Percentiles rank a stretch among this genome's conserved stretches.
phyloP scores from a whole-genome alignment of 2,329 filamentous ascomycete genomes.

The Chrysoporthe deuterocubensis region DNA sequence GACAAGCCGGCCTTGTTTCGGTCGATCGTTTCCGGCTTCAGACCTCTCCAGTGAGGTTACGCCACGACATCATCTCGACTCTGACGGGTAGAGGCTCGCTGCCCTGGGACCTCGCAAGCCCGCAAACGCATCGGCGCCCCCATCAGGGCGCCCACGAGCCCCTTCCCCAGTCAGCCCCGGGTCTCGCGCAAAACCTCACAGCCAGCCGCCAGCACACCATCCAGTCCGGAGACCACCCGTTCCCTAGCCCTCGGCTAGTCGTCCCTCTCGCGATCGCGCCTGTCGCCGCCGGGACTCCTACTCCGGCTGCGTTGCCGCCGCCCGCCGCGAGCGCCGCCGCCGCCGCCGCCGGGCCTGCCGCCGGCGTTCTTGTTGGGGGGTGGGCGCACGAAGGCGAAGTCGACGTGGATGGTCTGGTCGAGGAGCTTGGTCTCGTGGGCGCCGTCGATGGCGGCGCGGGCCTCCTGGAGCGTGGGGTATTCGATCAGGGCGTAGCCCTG shows the following conservation, averaged over 20 bases:
- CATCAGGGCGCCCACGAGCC: not conserved
- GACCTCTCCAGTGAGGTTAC: too few species aligned
- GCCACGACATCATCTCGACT: not conserved
- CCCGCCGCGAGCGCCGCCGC: slow-evolving; percentile 40
- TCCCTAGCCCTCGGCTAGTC: slow-evolving; percentile 2
- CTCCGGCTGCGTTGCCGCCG: slow-evolving; percentile 53
- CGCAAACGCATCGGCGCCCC: not conserved
- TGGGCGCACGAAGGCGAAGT: slow-evolving; percentile 84
- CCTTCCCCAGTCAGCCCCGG: not conserved
- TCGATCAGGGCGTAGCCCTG: slow-evolving; percentile 87
- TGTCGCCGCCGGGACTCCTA: slow-evolving; percentile 47
- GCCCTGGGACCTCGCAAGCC: not conserved
- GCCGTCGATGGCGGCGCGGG: slow-evolving; percentile 79
- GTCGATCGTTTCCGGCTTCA: not conserved
- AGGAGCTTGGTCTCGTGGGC: slow-evolving; percentile 78
- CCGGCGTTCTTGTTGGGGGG: slow-evolving; percentile 61
- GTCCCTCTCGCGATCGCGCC: slow-evolving; percentile 29
- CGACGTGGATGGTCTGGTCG: slow-evolving; percentile 79
- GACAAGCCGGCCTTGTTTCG: slow-evolving; percentile 25
- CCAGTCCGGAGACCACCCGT: too few species aligned
- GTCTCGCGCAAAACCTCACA: not conserved
- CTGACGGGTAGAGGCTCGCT: not conserved
- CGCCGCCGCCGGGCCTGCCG: slow-evolving; percentile 43
- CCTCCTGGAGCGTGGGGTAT: slow-evolving; percentile 78
- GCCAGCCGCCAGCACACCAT: not conserved